Percentiles rank a stretch among this genome's conserved stretches.
Evolutionary conservation across 208 protist species (phyloP).

Genomic region (Trypanosoma platydactyli): DNA sequence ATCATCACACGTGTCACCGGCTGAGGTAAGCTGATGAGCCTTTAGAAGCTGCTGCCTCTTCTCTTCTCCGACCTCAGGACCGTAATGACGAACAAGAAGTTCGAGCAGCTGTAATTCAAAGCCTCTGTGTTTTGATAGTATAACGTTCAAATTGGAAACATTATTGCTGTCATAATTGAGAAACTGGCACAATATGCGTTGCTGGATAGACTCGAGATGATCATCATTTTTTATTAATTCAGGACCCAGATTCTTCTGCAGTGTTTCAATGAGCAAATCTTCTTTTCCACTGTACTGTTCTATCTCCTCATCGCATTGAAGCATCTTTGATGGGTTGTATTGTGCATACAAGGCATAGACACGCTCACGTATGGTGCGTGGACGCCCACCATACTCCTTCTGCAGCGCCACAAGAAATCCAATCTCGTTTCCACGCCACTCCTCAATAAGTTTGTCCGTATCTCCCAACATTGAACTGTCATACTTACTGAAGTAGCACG

Average conservation of each 20-base stretch:
- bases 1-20: neutral
- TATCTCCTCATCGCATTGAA: slow-evolving; percentile 15
- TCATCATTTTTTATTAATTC: slow-evolving; percentile 19
- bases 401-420: slow-evolving; percentile 21
- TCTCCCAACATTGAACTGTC: slow-evolving; percentile 13
- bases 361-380: slow-evolving; percentile 29
- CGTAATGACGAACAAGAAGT: slow-evolving; percentile 25
- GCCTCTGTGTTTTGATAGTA: slow-evolving; percentile 12
- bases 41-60: slow-evolving; percentile 2
- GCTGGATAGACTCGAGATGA: neutral
- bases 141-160: neutral
- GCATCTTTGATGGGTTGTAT: slow-evolving; percentile 19
- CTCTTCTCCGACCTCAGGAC: slow-evolving; percentile 20
- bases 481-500: slow-evolving; percentile 18
- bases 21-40: neutral
- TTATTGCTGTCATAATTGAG: slow-evolving; percentile 19
- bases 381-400: slow-evolving; percentile 17
- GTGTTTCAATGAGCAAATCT: slow-evolving; percentile 12
- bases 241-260: slow-evolving; percentile 20
- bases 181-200: slow-evolving; percentile 22
- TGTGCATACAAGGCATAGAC: slow-evolving; percentile 27
- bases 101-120: slow-evolving; percentile 26
- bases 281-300: slow-evolving; percentile 15
- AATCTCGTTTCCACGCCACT: slow-evolving; percentile 24
- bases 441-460: slow-evolving; percentile 12